Evolutionary conservation across 495 filamentous ascomycete genomes (phyloP).

Genomic region (Darksidea phi): DNA sequence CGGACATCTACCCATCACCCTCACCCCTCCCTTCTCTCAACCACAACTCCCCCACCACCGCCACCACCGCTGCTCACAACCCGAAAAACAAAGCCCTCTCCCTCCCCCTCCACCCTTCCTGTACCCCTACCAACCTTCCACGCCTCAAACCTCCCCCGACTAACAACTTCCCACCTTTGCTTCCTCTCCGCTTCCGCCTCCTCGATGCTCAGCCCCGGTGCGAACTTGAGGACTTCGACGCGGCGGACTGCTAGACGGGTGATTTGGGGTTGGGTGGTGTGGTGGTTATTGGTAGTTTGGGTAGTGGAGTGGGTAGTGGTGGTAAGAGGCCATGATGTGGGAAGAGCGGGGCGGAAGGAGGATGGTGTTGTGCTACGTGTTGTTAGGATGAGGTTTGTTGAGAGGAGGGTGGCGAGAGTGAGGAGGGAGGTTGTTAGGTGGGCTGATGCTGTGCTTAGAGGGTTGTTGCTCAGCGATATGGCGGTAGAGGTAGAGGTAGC

Average conservation of each 20-base stretch:
- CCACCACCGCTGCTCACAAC: not conserved
- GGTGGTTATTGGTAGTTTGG: constrained; percentile 1
- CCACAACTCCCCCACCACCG: not conserved
- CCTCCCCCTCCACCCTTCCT: constrained; percentile 13
- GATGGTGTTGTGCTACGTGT: not conserved
- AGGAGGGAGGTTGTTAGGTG: not conserved
- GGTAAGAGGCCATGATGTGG: no score
- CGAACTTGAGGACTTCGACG: constrained; percentile 53
- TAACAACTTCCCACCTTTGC: constrained; percentile 47
- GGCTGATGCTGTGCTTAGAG: not conserved
- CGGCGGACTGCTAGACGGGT: constrained; percentile 50
- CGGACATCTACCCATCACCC: no score
- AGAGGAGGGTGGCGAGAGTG: constrained; percentile 8
- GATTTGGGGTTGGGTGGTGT: constrained; percentile 42
- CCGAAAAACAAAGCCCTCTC: constrained; percentile 17
- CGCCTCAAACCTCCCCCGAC: constrained; percentile 36
- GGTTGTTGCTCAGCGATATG: not conserved
- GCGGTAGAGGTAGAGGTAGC: constrained; percentile 31
- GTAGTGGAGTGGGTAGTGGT: constrained; percentile 1
- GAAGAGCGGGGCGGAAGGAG: not conserved
- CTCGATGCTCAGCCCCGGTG: constrained; percentile 52
- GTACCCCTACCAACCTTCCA: constrained; percentile 20
- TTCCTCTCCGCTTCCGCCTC: constrained; percentile 56
- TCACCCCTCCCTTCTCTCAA: not conserved
- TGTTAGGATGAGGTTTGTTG: constrained; percentile 13